Evolutionary conservation across 129 eudicot genomes (phyloP).

Genomic region (Flaveria bidentis): DNA sequence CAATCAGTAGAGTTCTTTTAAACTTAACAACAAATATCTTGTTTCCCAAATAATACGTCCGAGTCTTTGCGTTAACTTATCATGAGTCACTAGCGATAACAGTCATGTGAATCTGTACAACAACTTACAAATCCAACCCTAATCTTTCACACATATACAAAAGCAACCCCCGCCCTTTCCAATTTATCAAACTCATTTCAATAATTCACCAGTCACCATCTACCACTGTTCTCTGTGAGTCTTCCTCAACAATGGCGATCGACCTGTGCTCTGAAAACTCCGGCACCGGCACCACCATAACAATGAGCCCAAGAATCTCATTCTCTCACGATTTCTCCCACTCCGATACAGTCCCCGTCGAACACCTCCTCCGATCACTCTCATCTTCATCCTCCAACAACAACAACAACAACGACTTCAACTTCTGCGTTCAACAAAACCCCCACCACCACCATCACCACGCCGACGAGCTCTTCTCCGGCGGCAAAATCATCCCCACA

Average conservation of each 20-base stretch:
- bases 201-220: not conserved
- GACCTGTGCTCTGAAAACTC: slow-evolving; percentile 64
- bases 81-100: not conserved
- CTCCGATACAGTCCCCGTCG: slow-evolving; percentile 60
- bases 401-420: slow-evolving; percentile 44
- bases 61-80: not conserved
- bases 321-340: slow-evolving; percentile 74
- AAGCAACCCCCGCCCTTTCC: not conserved
- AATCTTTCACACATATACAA: slow-evolving; percentile 18
- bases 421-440: slow-evolving; percentile 56
- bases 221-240: not conserved
- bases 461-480: slow-evolving; percentile 42
- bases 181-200: slow-evolving; percentile 25
- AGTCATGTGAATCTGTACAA: slow-evolving; percentile 12
- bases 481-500: slow-evolving; percentile 31
- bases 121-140: slow-evolving; percentile 5
- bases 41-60: not conserved
- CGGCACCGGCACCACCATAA: slow-evolving; percentile 28
- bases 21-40: not conserved
- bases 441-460: slow-evolving; percentile 29
- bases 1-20: too few relatives aligned
- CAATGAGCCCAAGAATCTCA: slow-evolving; percentile 73
- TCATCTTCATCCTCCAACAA: slow-evolving; percentile 28
- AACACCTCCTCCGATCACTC: slow-evolving; percentile 57
- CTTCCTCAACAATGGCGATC: slow-evolving; percentile 50